Conservation (phyloP, 2,329 filamentous ascomycete species). For the Passalora sequoiae region DNA sequence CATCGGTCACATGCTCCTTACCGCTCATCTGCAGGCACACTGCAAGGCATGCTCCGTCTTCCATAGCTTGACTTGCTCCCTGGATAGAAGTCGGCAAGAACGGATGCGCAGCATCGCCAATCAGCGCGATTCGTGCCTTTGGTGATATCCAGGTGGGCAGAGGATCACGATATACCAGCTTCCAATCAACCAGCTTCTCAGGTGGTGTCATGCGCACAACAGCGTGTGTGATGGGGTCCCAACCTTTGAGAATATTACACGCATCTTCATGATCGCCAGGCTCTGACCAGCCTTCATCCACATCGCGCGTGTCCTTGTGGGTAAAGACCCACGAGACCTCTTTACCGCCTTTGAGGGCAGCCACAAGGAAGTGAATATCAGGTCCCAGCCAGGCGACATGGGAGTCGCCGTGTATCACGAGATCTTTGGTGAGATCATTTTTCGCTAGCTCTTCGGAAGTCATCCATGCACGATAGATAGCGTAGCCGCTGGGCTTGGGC, state of each 20-base stretch:
- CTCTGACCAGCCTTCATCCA: conserved; percentile 47
- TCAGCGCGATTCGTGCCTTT: conserved; percentile 47
- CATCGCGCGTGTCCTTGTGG: conserved; percentile 44
- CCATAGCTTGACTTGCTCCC: conserved; percentile 51
- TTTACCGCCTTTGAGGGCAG: conserved; percentile 49
- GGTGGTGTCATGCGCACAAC: conserved; percentile 41
- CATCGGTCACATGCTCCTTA: conserved; percentile 35
- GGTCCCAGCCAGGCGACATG: conserved; percentile 51
- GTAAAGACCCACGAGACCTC: conserved; percentile 55
- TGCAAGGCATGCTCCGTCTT: conserved; percentile 47
- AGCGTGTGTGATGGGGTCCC: conserved; percentile 45
- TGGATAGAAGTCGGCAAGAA: conserved; percentile 52
- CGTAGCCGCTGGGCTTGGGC: conserved; percentile 47
- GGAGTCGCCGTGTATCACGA: conserved; percentile 49
- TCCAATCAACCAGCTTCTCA: conserved; percentile 46
- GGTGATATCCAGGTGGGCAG: conserved; percentile 51
- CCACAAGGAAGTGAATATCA: conserved; percentile 51
- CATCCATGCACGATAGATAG: conserved; percentile 52
- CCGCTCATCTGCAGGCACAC: conserved; percentile 43
- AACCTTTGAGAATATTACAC: conserved; percentile 39
- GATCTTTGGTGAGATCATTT: conserved; percentile 50
- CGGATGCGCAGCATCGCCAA: conserved; percentile 53
- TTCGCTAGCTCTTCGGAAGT: conserved; percentile 44
- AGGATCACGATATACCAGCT: conserved; percentile 53
- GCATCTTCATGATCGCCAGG: conserved; percentile 40